Evolutionary conservation across 371 early-diverging fungal species (phyloP), one percentile per base, ranked within the genome.

Genomic region (Mucor irregularis): DNA sequence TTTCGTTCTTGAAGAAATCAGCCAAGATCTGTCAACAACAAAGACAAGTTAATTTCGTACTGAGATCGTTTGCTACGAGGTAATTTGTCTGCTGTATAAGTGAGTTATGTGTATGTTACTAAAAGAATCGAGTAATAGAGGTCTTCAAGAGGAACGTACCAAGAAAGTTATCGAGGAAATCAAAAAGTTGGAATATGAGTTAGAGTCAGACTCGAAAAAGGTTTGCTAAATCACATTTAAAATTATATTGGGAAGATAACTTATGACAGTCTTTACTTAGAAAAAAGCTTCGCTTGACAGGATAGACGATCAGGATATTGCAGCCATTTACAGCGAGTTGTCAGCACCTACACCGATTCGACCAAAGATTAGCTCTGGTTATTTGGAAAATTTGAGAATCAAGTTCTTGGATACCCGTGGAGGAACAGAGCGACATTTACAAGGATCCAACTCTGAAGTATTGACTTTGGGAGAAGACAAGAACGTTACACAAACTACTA

Each of bases 391-490:
- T 4, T 56, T 83, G n/a, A 53, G 67, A 10, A 40, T 81, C 24
- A 68, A 62, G 24, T 78, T 81, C 54, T 39, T 68, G 24, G 74
- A 81, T 64, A 76, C 78, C 13, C 73, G 77, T 14, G n/a, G n/a
- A n/a, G n/a, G n/a, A n/a, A 42, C 3, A 31, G 46, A 13, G 46
- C 16, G 38, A 39, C 30, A 13, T 9, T n/a, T 30, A 10, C 22
- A 29, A 44, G 17, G 5, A 29, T 51, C 8, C 46, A 38, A 31
- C n/a, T n/a, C n/a, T n/a, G n/a, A n/a, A n/a, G n/a, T n/a, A n/a
- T n/a, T n/a, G n/a, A n/a, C n/a, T n/a, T n/a, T n/a, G n/a, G n/a
- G n/a, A n/a, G n/a, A n/a, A n/a, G n/a, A n/a, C n/a, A n/a, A 9
- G 10, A 10, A 3, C 6, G 46, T 46, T 46, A 46, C 46, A 5